These are phyloP conservation scores for Gossypium turneri DNA, from an alignment of 345 rosid genomes.

Conservation along the genomic window DNA sequence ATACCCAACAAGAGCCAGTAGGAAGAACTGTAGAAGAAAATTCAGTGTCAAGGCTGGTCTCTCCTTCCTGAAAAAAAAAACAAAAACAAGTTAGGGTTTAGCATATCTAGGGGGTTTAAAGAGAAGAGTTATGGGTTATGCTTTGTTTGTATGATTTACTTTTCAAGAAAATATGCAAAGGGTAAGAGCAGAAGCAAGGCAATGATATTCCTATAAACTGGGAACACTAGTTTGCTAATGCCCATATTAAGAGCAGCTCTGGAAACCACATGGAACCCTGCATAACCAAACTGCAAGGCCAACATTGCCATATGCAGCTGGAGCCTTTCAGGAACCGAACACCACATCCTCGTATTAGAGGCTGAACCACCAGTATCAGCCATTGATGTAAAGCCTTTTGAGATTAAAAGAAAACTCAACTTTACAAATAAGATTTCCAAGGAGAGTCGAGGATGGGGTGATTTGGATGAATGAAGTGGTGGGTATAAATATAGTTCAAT, in stretches of 20 bases:
- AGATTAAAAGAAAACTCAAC: not conserved
- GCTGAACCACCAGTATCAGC: slow-evolving; percentile 53
- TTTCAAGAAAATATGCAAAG: slow-evolving; percentile 93
- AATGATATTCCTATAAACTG: slow-evolving; percentile 92
- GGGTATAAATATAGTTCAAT: slow-evolving; percentile 33
- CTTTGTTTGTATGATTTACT: slow-evolving; percentile 34
- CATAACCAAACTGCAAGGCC: slow-evolving; percentile 94
- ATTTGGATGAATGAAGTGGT: slow-evolving; percentile 5
- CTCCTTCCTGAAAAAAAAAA: slow-evolving; percentile 61
- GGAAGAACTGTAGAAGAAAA: slow-evolving; percentile 80
- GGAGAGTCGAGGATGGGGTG: slow-evolving; percentile 10
- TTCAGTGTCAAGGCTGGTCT: slow-evolving; percentile 83
- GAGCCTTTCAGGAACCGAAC: slow-evolving; percentile 73
- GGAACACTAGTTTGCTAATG: slow-evolving; percentile 88
- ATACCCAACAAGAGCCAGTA: slow-evolving; percentile 90
- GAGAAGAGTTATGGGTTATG: not conserved
- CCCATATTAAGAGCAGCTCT: slow-evolving; percentile 99
- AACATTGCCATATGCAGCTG: slow-evolving; percentile 97
- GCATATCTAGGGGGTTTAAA: not conserved
- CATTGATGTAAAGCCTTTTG: slow-evolving; percentile 31
- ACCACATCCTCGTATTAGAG: slow-evolving; percentile 45
- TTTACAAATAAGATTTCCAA: not conserved
- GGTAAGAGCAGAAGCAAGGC: slow-evolving; percentile 90
- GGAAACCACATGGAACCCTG: slow-evolving; percentile 96
- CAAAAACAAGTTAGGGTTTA: slow-evolving; percentile 8